These are phyloP conservation scores for Niebla homalea DNA, from an alignment of 495 filamentous ascomycete species.

Conservation along the genomic window DNA sequence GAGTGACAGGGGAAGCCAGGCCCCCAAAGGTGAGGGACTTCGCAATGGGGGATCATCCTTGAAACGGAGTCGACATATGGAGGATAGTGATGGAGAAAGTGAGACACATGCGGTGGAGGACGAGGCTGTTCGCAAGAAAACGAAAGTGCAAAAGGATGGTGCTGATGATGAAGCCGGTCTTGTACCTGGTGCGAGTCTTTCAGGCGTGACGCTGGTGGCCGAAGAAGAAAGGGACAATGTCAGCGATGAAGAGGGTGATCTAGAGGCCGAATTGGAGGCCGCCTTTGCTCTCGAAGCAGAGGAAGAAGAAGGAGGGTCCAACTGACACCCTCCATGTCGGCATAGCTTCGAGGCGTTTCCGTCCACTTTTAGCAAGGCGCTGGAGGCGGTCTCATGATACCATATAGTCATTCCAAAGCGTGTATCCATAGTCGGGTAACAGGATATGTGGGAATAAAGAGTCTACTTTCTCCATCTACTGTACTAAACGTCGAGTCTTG, in stretches of 20 bases:
- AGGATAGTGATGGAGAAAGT: constrained; percentile 17
- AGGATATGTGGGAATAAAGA: no score
- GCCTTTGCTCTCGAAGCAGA: constrained; percentile 11
- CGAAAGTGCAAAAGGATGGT: neutral
- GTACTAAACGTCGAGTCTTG: no score
- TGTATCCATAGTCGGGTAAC: no score
- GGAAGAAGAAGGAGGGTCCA: neutral
- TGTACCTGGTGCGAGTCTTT: neutral
- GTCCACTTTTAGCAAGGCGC: no score
- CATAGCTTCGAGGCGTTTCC: no score
- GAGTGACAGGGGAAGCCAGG: constrained; percentile 14
- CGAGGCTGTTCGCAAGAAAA: neutral
- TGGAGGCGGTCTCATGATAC: no score
- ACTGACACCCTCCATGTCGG: no score
- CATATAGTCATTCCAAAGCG: no score
- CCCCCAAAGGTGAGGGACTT: constrained; percentile 13
- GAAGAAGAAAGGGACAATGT: constrained; percentile 13
- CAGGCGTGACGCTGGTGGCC: neutral
- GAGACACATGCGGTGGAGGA: constrained; percentile 14
- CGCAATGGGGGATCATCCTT: constrained; percentile 18
- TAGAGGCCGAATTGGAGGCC: constrained; percentile 16
- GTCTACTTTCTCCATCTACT: no score
- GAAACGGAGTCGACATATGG: constrained; percentile 14
- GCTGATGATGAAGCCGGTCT: neutral
- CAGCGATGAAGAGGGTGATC: constrained; percentile 11